These are phyloP conservation scores for Violaceomyces palustris DNA, from an alignment of 1,284 basidiomycete genomes.

Conservation along the genomic window DNA sequence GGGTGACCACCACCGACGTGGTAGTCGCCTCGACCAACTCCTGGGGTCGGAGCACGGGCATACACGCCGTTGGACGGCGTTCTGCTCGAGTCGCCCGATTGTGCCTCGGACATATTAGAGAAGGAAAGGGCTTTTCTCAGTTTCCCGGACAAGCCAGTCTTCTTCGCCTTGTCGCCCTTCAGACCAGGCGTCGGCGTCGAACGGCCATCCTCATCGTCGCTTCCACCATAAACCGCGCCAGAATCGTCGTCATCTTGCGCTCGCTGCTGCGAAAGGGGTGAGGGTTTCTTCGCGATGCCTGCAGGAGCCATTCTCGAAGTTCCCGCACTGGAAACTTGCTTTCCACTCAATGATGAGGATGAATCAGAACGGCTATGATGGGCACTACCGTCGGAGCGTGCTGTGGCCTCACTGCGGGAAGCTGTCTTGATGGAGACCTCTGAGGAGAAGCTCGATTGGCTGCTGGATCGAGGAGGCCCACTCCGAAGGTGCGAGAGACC, in stretches of 20 bases:
- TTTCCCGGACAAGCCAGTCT: constrained; percentile 40
- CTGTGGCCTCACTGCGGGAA: not conserved
- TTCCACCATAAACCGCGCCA: constrained; percentile 35
- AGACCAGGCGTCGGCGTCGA: constrained; percentile 34
- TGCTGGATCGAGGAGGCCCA: constrained; percentile 22
- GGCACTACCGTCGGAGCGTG: not conserved
- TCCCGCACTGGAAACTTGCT: not conserved
- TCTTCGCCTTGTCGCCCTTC: constrained; percentile 24
- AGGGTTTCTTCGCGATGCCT: constrained; percentile 26
- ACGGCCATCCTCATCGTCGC: constrained; percentile 35
- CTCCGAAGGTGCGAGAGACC: constrained; percentile 25
- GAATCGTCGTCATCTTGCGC: constrained; percentile 38
- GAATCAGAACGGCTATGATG: constrained; percentile 8
- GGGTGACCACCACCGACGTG: constrained; percentile 14
- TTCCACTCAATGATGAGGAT: not conserved
- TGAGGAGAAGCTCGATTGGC: constrained; percentile 18
- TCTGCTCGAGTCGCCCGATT: constrained; percentile 25
- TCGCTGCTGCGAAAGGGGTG: constrained; percentile 35
- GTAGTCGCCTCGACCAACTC: constrained; percentile 10
- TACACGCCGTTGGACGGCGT: not conserved
- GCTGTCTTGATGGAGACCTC: constrained; percentile 13
- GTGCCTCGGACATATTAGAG: constrained; percentile 38
- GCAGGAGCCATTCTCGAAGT: not conserved
- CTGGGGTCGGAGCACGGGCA: not conserved
- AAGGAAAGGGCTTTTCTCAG: constrained; percentile 45